Base-by-base conservation (phyloP, 164 flowering plant genomes). In the Pachysandra terminalis region DNA sequence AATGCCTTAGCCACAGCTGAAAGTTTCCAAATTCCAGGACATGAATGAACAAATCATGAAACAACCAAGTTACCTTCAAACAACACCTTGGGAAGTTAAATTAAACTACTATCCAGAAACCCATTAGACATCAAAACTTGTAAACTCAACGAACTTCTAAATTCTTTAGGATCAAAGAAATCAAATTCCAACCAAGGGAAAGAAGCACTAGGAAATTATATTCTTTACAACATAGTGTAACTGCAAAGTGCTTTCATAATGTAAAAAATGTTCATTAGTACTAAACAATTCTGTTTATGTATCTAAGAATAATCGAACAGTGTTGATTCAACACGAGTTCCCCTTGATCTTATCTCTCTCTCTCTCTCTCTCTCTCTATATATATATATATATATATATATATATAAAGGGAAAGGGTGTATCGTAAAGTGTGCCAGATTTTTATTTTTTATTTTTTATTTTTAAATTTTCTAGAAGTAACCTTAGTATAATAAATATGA, bases 1-100 rank as follows among this genome's bases (percentile, higher is more conserved):
- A 95, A 67, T 55, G 91, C 89, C 73, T 83, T 81, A 1, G 81
- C 67, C 27, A 95, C 65, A 83, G 81, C 98, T 90, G 86, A 80
- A 81, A 61, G 53, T 65, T 59, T 12, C 26, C 23, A 62, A 23
- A 32, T 22, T 25, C n/a, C 21, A 13, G 68, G 9, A 57, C 13
- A 73, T 59, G 10, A 67, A 12, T 27, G 21, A 45, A 45, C 51
- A 12, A 45, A 45, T 45, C 17, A 45, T 45, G 17, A 45, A 45
- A 12, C 10, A 45, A 45, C 10, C 51, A 45, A 45, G 14, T 15
- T 45, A 45, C 1, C 51, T 45, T 12, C 51, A 45, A 45, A 45
- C 51, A 45, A 45, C 51, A 5, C 15, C 51, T 32, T 32, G 3
- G 17, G 51, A 45, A 45, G 15, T 15, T 45, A 45, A 45, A 64